These are phyloP conservation scores for Nepenthes gracilis DNA, from an alignment of 148 eudicot species.

Conservation along the genomic window DNA sequence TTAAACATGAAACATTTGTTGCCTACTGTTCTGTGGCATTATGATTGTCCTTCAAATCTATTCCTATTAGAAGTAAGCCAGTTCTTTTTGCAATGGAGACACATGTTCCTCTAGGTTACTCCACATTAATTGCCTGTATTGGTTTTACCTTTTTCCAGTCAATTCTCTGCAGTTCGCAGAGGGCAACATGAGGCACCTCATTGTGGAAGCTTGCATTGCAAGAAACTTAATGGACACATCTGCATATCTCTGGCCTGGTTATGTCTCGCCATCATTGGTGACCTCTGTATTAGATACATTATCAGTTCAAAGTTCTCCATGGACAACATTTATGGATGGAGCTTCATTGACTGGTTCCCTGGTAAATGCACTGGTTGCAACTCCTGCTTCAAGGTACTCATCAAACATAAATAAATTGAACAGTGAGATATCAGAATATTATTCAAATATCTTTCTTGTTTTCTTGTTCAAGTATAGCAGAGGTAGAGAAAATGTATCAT, in stretches of 20 bases:
- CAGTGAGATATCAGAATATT: constrained; percentile 6
- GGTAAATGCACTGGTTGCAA: constrained; percentile 64
- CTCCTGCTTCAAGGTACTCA: constrained; percentile 76
- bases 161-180: constrained; percentile 6
- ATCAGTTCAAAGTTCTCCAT: constrained; percentile 59
- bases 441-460: constrained; percentile 15
- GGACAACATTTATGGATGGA: constrained; percentile 88
- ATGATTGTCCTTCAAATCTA: too few relatives aligned
- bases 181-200: constrained; percentile 28
- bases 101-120: too few relatives aligned
- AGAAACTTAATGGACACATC: constrained; percentile 23
- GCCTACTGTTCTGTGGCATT: too few relatives aligned
- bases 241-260: constrained; percentile 61
- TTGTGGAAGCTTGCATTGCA: constrained; percentile 25
- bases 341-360: constrained; percentile 53
- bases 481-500: constrained; percentile 81
- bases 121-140: background rate
- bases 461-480: constrained; percentile 93
- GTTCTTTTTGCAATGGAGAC: too few relatives aligned
- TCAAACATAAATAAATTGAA: too few relatives aligned
- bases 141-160: background rate
- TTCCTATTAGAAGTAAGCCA: too few relatives aligned
- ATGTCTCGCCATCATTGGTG: constrained; percentile 50
- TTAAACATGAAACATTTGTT: too few relatives aligned
- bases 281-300: constrained; percentile 23